Conservation (phyloP, 2,329 filamentous ascomycete genomes). For the Neocucurbitaria cava region DNA sequence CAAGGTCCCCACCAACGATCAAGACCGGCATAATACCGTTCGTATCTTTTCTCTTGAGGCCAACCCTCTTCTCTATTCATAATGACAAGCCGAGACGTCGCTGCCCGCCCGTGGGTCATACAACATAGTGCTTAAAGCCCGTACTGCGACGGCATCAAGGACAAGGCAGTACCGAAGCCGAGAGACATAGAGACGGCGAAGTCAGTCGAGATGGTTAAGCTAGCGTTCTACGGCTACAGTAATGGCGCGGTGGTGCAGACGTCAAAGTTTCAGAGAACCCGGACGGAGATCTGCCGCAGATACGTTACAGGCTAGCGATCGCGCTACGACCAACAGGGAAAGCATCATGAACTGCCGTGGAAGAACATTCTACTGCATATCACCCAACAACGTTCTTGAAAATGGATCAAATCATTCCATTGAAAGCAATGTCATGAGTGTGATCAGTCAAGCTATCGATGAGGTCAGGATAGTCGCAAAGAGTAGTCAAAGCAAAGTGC, state of each 20-base stretch:
- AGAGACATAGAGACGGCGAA: conserved; percentile 12
- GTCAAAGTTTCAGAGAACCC: conserved; percentile 14
- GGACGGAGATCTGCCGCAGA: conserved; percentile 26
- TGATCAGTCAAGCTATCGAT: too few relatives aligned
- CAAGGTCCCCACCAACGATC: conserved; percentile 28
- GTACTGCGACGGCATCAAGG: conserved; percentile 21
- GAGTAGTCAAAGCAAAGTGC: neutral
- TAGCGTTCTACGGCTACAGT: conserved; percentile 5
- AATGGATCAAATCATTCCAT: neutral
- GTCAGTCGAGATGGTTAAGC: conserved; percentile 10
- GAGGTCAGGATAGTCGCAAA: neutral
- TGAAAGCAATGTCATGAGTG: neutral
- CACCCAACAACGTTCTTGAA: neutral
- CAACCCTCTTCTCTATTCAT: conserved; percentile 1
- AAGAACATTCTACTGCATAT: neutral
- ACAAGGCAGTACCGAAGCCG: conserved; percentile 12
- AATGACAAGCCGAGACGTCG: conserved; percentile 12
- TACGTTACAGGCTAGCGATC: conserved; percentile 22
- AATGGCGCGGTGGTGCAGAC: conserved; percentile 29
- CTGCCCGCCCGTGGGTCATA: conserved; percentile 15
- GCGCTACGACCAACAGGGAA: conserved; percentile 14
- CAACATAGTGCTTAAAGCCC: conserved; percentile 12
- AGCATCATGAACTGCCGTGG: conserved; percentile 15
- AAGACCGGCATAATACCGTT: conserved; percentile 9
- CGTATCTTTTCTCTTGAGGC: conserved; percentile 5